Evolutionary conservation across 345 rosid genomes (phyloP), one percentile per base, ranked within the genome.

Genomic region (Kernera saxatilis): DNA sequence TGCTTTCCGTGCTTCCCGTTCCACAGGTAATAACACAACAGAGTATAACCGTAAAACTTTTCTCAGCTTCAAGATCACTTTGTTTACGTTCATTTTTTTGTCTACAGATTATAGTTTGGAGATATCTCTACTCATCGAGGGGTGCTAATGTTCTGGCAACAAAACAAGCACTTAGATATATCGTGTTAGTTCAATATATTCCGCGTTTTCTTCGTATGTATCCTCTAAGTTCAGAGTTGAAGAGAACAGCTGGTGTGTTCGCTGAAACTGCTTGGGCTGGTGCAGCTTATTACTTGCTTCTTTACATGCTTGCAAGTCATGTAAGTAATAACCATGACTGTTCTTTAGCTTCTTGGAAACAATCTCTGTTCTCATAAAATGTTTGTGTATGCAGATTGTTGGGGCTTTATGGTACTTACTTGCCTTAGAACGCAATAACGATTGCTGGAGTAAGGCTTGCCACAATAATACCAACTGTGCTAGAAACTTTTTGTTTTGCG

Each of bases 211-310:
- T 86, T 67, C 92, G 99, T 37, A 80, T 91, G 63, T 8, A 80
- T 15, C 98, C 99, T 12, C 43, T 94, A 36, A 85, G 88, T 59
- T 83, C 96, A 54, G 99, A 94, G 74, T 59, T 94, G 65, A 94
- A 89, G 79, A 89, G 99, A 76, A 91, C 99, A 22, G 81, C 96
- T 0, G 98, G 99, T 5, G 97, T 94, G 32, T 88, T 94, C 63
- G 97, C 96, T 45, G 95, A 94, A 82, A 89, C 97, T 41, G 96
- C 96, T 11, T 91, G 98, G 99, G 96, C 98, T 5, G 99, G 99
- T 78, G 99, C 99, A 79, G 99, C 89, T 30, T 91, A 80, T 71
- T 91, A 94, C 82, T 74, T 94, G 80, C 86, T 94, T 8, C 68
- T 91, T 29, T 94, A 91, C 86, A 89, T 94, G 96, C 98, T 94